Evolutionary conservation across 2,329 filamentous ascomycete genomes (phyloP), one percentile per base, ranked within the genome.

Genomic region (Talaromyces sp.): DNA sequence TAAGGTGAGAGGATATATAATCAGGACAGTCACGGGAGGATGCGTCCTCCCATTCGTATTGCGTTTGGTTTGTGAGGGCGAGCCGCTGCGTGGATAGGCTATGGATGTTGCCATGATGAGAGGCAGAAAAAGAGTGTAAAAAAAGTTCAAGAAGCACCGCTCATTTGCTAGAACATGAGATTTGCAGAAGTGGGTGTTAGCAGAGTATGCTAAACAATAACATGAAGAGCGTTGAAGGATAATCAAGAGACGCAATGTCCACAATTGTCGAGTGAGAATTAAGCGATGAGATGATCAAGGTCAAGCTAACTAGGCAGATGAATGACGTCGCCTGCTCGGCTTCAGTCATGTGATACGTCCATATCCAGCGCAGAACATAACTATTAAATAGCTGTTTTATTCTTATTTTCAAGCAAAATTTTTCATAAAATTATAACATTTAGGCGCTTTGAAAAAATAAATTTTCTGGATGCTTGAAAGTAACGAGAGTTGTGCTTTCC

Each of bases 1-100:
- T 59, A 99, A 85, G 6, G 92, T 87, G 25, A 78, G 66, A 3
- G 93, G 93, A 76, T 96, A 97, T 60, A 89, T 76, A 2, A 78
- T 72, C 31, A 96, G 81, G 21, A 87, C 77, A 57, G 83, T 66
- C 22, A 80, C 75, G 70, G 95, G 89, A 67, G 87, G 78, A 31
- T 57, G 58, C 7, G 52, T 50, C 25, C 33, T 60, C 36, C n/a
- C n/a, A 31, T 37, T 50, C 15, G 21, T 48, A 43, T 37, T 45
- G 15, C 43, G 13, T 36, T 37, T 59, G 43, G 13, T 21, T 19
- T 59, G 57, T 21, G 57, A 40, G 0, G 57, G 57, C 3, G 43
- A 56, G 46, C 33, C 37, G 33, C 52, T 56, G 37, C 57, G 52
- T 43, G 51, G 43, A 51, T 48, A 43, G 21, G 55, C 40, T 28